Conservation (phyloP, 1,139 yeast genomes). For the Suhomyces kunorum region DNA sequence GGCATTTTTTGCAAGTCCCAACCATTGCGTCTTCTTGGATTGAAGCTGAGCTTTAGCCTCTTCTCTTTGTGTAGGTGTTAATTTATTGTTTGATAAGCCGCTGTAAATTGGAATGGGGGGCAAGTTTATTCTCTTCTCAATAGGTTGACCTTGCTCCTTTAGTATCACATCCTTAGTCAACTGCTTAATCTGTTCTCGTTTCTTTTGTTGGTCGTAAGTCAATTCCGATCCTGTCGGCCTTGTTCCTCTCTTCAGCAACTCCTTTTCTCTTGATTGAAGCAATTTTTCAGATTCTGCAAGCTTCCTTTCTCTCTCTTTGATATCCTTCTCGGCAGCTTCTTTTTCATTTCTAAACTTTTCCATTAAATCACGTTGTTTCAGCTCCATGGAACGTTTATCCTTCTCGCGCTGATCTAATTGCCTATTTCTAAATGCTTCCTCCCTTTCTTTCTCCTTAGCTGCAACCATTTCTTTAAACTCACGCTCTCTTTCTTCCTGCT, state of each 20-base stretch:
- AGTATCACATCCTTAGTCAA: constrained; percentile 24
- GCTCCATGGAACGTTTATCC: constrained; percentile 3
- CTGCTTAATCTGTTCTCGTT: constrained; percentile 22
- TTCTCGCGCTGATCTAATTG: constrained; percentile 9
- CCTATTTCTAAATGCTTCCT: constrained; percentile 8
- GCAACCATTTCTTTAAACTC: constrained; percentile 8
- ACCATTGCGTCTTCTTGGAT: constrained; percentile 32
- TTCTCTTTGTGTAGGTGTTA: constrained; percentile 18
- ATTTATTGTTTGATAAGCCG: constrained; percentile 6
- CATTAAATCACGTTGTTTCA: constrained; percentile 33
- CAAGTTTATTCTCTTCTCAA: constrained; percentile 11
- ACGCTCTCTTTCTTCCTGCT: constrained; percentile 15
- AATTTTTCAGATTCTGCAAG: constrained; percentile 10
- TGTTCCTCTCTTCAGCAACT: constrained; percentile 3
- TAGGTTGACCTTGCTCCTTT: constrained; percentile 17
- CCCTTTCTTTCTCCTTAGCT: constrained; percentile 24
- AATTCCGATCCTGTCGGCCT: constrained; percentile 5
- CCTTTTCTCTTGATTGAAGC: constrained; percentile 12
- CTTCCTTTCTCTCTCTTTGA: constrained; percentile 37
- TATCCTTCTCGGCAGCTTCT: constrained; percentile 39
- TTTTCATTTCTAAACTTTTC: constrained; percentile 31
- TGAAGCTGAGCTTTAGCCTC: constrained; percentile 21
- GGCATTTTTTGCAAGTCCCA: constrained; percentile 31
- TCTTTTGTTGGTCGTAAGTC: constrained; percentile 17
- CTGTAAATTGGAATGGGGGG: constrained; percentile 11